Base-by-base conservation (phyloP, 306 rosid genomes). In the Castanea sativa region DNA sequence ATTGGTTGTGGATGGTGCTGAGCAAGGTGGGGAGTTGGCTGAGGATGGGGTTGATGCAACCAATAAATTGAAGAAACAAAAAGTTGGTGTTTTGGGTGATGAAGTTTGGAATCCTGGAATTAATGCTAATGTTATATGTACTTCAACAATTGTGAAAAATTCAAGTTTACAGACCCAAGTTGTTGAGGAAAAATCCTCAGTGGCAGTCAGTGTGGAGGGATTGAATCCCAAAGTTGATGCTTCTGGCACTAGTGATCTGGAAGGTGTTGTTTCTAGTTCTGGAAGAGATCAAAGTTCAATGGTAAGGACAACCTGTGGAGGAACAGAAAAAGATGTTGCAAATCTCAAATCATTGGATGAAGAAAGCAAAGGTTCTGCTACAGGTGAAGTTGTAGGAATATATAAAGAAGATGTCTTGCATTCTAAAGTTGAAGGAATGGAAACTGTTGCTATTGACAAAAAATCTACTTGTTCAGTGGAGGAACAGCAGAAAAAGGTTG, bases 401-500 rank as follows among this genome's bases (percentile, higher is more conserved):
- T 81, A 65, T 13, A 56, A 74, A 33, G 76, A 21, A 73, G 83
- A 32, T 43, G 63, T 30, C 49, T 18, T 69, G 59, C 27, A 71
- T 63, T 76, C 84, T 45, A 27, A 73, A 67, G 77, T 64, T 67
- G 75, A 63, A 64, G 73, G 69, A 65, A 63, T n/a, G 69, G 79
- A 73, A 52, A 70, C 21, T 70, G 69, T 13, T 73, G 76, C 57
- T 69, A 19, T 25, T 9, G 77, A 73, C n/a, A 80, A 67, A 56
- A 79, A 67, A 35, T 65, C 58, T 10, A 77, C 71, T 79, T 32
- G 71, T 77, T 75, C 83, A 78, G 77, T 71, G 41, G 88, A 38
- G 30, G 80, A 77, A 35, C 84, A 77, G 80, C 77, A 77, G 13
- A 77, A 74, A 60, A 82, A 82, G 80, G 60, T 79, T 33, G 87